Evolutionary conservation across 1,139 yeast genomes (phyloP).

Genomic region (Pichia sp.): DNA sequence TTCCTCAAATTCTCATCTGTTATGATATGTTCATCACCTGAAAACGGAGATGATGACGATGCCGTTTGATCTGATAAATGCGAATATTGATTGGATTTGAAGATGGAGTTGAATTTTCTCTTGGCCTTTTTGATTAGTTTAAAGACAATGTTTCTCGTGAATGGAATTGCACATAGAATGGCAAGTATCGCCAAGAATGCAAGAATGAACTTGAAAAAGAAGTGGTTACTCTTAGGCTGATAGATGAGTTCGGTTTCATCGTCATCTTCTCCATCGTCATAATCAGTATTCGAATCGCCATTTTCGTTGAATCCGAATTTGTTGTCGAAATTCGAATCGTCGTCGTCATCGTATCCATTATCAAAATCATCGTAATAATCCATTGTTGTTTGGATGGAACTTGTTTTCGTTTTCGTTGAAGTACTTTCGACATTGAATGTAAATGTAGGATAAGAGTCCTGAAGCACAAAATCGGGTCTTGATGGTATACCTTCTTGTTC

Average conservation of each 20-base stretch:
- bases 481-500: conserved; percentile 42
- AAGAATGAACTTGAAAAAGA: background rate
- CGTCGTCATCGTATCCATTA: conserved; percentile 2
- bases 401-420: background rate
- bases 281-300: background rate
- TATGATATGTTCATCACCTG: background rate
- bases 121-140: conserved; percentile 23
- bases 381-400: conserved; percentile 1
- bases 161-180: background rate
- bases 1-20: conserved; percentile 7
- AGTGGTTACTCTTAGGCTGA: background rate
- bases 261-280: conserved; percentile 16
- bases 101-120: background rate
- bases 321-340: conserved; percentile 3
- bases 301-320: conserved; percentile 8
- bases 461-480: conserved; percentile 44
- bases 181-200: conserved; percentile 3
- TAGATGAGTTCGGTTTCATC: conserved; percentile 13
- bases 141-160: background rate
- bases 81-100: background rate
- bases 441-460: conserved; percentile 22
- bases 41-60: no score
- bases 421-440: conserved; percentile 2
- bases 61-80: background rate
- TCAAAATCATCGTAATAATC: conserved; percentile 4